phyloP scores from a whole-genome alignment of 495 filamentous ascomycete genomes.

The Neurospora tetrasperma region DNA sequence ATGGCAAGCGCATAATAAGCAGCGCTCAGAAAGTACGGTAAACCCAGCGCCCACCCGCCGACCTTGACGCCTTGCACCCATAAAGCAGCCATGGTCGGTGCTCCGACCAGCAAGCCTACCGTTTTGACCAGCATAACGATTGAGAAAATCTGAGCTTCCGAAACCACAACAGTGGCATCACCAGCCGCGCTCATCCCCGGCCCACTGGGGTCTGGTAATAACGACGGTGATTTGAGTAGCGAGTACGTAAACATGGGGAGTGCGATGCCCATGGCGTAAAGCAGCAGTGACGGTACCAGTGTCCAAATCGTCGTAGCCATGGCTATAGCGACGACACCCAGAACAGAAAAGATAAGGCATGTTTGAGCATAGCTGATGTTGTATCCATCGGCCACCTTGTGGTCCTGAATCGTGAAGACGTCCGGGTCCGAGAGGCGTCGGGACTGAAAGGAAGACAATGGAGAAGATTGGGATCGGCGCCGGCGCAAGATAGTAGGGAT shows the following conservation, averaged over 20 bases:
- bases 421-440: not conserved
- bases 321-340: constrained; percentile 31
- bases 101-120: constrained; percentile 31
- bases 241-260: constrained; percentile 36
- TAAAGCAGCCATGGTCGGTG: constrained; percentile 29
- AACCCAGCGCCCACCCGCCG: constrained; percentile 14
- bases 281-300: constrained; percentile 27
- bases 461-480: not conserved
- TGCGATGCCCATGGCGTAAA: constrained; percentile 35
- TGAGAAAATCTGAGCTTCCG: constrained; percentile 31
- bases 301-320: constrained; percentile 21
- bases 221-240: constrained; percentile 26
- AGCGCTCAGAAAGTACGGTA: constrained; percentile 27
- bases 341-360: constrained; percentile 28
- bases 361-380: constrained; percentile 23
- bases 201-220: constrained; percentile 12
- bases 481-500: constrained; percentile 25
- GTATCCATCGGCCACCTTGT: constrained; percentile 13
- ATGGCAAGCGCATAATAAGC: constrained; percentile 22
- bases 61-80: constrained; percentile 27
- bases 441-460: not conserved
- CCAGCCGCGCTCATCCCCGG: not conserved
- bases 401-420: not conserved
- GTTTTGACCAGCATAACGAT: constrained; percentile 38
- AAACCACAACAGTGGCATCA: constrained; percentile 4